These are phyloP conservation scores for Trichomonas vaginalis DNA, from an alignment of 208 protist species.

Conservation along the genomic window DNA sequence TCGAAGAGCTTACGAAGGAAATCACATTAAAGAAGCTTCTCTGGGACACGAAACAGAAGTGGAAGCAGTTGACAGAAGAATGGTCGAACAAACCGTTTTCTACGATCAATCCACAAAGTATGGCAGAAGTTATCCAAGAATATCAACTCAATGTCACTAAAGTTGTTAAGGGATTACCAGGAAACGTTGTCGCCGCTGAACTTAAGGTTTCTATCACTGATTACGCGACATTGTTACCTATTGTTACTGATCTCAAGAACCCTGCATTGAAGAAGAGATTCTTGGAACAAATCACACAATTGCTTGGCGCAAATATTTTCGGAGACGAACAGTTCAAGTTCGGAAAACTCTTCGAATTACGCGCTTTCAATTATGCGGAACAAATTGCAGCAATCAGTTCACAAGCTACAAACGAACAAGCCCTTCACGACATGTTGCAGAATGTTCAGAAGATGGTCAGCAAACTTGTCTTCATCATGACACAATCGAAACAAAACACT, in stretches of 20 bases:
- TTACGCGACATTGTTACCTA: background rate
- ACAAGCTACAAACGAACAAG: background rate
- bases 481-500: background rate
- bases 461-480: background rate
- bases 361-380: background rate
- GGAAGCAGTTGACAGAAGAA: background rate
- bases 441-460: constrained; percentile 9
- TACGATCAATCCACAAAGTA: background rate
- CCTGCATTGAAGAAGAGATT: background rate
- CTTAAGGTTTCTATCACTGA: background rate
- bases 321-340: background rate
- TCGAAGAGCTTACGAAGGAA: background rate
- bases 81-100: background rate
- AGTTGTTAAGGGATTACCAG: background rate
- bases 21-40: background rate
- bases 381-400: background rate
- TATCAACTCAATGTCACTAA: background rate
- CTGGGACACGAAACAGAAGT: background rate
- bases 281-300: background rate
- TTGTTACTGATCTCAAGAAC: background rate
- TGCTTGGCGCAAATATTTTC: background rate
- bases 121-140: background rate
- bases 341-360: background rate
- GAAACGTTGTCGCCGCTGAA: background rate
- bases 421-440: background rate